phyloP scores from a whole-genome alignment of 768 basidiomycete genomes.

The Auriscalpium microsporum region DNA sequence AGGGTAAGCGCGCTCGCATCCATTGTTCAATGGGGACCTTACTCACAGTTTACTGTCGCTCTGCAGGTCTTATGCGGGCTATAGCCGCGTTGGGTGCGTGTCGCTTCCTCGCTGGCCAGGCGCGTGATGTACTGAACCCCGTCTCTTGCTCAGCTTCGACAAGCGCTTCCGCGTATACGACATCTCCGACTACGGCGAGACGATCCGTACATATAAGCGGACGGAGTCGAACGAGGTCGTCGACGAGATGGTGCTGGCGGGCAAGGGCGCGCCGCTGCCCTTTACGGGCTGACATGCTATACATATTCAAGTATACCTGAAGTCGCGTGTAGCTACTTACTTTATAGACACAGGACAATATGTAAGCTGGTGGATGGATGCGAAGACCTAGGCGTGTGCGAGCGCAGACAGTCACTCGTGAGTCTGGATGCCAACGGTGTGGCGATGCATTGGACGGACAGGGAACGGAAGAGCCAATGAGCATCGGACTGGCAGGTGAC shows the following conservation, averaged over 20 bases:
- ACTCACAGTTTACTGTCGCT: not conserved
- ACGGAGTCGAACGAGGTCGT: constrained; percentile 62
- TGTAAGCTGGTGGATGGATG: too few relatives aligned
- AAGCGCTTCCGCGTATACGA: constrained; percentile 86
- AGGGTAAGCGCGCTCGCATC: constrained; percentile 38
- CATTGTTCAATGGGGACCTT: constrained; percentile 9
- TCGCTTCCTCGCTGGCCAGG: not conserved
- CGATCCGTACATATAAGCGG: constrained; percentile 80
- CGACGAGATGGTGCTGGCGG: constrained; percentile 56
- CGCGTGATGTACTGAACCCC: constrained; percentile 1
- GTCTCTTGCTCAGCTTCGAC: constrained; percentile 55
- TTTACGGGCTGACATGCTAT: not conserved
- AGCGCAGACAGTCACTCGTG: too few relatives aligned
- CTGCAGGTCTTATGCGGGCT: constrained; percentile 70
- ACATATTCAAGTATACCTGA: too few relatives aligned
- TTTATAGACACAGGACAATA: too few relatives aligned
- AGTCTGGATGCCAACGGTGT: too few relatives aligned
- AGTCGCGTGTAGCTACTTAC: too few relatives aligned
- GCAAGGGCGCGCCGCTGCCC: constrained; percentile 28
- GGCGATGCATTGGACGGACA: too few relatives aligned
- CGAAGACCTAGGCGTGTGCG: too few relatives aligned
- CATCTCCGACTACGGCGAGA: constrained; percentile 86
- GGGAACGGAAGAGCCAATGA: too few relatives aligned
- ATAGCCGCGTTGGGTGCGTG: constrained; percentile 64
- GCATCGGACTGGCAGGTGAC: too few relatives aligned